phyloP scores from a whole-genome alignment of 306 rosid genomes.

The Canavalia ensiformis region DNA sequence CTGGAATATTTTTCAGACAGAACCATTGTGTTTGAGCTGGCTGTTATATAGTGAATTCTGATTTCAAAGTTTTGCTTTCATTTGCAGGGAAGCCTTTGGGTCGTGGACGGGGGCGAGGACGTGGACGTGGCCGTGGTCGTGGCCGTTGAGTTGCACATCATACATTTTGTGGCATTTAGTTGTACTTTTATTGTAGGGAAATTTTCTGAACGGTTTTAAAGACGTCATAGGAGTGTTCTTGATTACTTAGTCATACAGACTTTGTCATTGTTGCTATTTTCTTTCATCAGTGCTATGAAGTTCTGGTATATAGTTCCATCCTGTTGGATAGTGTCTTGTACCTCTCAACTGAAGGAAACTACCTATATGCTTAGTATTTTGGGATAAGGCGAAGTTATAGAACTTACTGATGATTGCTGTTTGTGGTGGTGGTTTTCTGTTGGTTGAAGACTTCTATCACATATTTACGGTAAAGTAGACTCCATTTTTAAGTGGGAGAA shows the following conservation, averaged over 20 bases:
- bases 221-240: constrained; percentile 48
- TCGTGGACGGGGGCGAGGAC: constrained; percentile 83
- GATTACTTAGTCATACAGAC: constrained; percentile 39
- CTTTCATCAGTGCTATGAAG: constrained; percentile 38
- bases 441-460: neutral
- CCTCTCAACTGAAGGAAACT: constrained; percentile 7
- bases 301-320: constrained; percentile 35
- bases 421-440: neutral
- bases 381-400: neutral
- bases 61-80: constrained; percentile 30
- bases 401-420: neutral
- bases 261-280: constrained; percentile 46
- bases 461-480: neutral
- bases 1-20: neutral
- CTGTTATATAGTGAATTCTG: neutral
- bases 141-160: constrained; percentile 59
- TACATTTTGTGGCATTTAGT: constrained; percentile 54
- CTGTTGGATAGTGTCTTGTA: constrained; percentile 13
- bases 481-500: neutral
- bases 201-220: constrained; percentile 48
- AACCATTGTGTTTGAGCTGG: neutral
- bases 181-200: constrained; percentile 63
- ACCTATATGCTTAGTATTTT: constrained; percentile 13
- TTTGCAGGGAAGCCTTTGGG: constrained; percentile 86
- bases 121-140: constrained; percentile 90